These are phyloP conservation scores for Stromatinia cepivora DNA, from an alignment of 2,329 filamentous ascomycete species.

Conservation along the genomic window DNA sequence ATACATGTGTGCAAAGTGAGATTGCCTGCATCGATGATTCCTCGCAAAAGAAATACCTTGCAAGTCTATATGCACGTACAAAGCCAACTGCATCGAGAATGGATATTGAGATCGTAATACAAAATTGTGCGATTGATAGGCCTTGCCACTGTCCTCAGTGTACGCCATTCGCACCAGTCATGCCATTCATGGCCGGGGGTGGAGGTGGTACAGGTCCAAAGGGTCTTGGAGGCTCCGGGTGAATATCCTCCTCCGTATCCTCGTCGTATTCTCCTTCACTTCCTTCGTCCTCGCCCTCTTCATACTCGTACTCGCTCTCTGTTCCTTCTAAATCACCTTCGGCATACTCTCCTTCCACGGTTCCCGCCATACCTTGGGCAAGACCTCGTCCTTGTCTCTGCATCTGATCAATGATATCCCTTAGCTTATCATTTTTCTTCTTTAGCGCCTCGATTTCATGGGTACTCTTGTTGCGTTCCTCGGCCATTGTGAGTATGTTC, in stretches of 20 bases:
- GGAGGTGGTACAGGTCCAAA: constrained; percentile 41
- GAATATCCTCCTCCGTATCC: constrained; percentile 44
- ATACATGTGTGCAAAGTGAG: constrained; percentile 17
- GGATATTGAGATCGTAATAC: constrained; percentile 16
- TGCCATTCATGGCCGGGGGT: constrained; percentile 35
- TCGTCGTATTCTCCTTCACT: constrained; percentile 48
- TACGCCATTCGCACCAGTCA: constrained; percentile 20
- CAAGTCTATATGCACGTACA: background rate
- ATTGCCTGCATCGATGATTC: background rate
- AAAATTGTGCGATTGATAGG: constrained; percentile 18
- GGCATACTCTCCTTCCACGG: constrained; percentile 61
- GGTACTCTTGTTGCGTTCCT: constrained; percentile 78
- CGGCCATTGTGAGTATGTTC: constrained; percentile 96
- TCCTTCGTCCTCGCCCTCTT: constrained; percentile 56
- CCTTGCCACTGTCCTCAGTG: constrained; percentile 16
- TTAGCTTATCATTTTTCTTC: constrained; percentile 82
- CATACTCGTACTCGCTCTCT: constrained; percentile 65
- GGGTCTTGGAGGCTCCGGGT: constrained; percentile 37
- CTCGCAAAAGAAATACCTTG: constrained; percentile 4
- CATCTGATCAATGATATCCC: constrained; percentile 94
- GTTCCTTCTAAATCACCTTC: constrained; percentile 54
- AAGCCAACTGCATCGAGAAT: background rate
- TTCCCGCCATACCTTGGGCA: constrained; percentile 61
- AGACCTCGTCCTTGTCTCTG: constrained; percentile 87
- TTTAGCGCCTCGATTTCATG: constrained; percentile 74